phyloP scores from a whole-genome alignment of 192 early-diverging fungal species.

The Coemansia sp. region DNA sequence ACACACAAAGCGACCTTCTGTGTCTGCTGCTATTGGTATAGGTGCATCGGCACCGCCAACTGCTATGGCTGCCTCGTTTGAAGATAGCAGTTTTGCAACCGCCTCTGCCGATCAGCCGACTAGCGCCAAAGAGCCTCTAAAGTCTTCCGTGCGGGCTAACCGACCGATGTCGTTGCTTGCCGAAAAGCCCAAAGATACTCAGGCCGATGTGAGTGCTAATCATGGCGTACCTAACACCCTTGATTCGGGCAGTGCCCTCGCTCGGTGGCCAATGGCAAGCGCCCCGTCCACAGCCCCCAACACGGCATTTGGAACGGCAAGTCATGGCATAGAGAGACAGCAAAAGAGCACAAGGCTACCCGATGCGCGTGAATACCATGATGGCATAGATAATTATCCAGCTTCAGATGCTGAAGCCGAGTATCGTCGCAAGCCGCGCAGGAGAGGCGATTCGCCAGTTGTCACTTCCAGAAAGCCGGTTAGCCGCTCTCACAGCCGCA shows the following conservation, averaged over 20 bases:
- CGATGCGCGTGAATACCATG: background rate
- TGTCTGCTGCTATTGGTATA: background rate
- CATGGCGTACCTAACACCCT: background rate
- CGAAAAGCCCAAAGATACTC: background rate
- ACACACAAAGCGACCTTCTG: slow-evolving; percentile 6
- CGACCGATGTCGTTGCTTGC: slow-evolving; percentile 9
- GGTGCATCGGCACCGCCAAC: background rate
- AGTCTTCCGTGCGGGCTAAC: background rate
- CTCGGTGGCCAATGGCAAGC: slow-evolving; percentile 10
- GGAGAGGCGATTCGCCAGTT: slow-evolving; percentile 4
- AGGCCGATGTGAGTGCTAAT: background rate
- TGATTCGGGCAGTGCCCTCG: background rate
- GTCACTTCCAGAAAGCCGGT: background rate
- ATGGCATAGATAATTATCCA: slow-evolving; percentile 4
- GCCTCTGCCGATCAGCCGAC: background rate
- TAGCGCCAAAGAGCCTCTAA: background rate
- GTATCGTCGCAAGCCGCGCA: slow-evolving; percentile 9
- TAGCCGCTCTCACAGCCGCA: slow-evolving; percentile 30
- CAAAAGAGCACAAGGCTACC: background rate
- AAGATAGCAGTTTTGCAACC: background rate
- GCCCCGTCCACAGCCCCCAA: slow-evolving; percentile 13
- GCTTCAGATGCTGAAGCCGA: slow-evolving; percentile 24
- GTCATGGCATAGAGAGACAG: background rate
- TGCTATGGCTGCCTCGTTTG: slow-evolving; percentile 3
- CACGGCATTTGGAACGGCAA: background rate